Conservation (phyloP, 2,329 filamentous ascomycete species). For the Colletotrichum incanum region DNA sequence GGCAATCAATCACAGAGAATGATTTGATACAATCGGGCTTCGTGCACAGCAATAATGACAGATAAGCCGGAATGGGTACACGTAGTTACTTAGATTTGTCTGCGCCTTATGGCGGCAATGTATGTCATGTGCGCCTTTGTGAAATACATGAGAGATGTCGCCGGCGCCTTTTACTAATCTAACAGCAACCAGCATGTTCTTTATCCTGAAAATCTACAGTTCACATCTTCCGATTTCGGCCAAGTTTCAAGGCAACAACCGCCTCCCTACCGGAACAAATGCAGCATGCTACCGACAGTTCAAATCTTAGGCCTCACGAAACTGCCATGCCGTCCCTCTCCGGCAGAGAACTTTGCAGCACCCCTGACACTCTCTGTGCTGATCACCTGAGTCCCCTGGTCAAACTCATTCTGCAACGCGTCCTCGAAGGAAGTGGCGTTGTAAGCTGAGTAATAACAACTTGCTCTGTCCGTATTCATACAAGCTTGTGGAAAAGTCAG, state of each 20-base stretch:
- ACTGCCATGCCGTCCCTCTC: conserved; percentile 22
- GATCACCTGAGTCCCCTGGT: conserved; percentile 60
- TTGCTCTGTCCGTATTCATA: conserved; percentile 65
- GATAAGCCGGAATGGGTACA: background rate
- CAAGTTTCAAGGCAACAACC: no score
- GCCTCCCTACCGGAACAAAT: no score
- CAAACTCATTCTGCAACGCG: conserved; percentile 64
- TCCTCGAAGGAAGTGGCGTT: conserved; percentile 64
- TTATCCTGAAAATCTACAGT: no score
- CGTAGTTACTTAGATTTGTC: no score
- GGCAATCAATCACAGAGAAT: no score
- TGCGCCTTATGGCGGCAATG: no score
- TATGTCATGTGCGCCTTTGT: background rate
- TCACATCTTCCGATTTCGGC: background rate
- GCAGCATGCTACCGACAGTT: background rate
- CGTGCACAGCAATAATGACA: background rate
- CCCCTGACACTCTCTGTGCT: conserved; percentile 56
- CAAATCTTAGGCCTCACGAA: conserved; percentile 20
- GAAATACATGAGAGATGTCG: background rate
- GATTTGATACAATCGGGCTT: background rate
- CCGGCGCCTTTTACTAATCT: conserved; percentile 17
- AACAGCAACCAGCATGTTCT: background rate
- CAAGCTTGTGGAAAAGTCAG: conserved; percentile 66
- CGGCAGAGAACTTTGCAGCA: conserved; percentile 19
- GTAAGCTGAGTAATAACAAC: conserved; percentile 66